These are phyloP conservation scores for Fusarium tuaranense DNA, from an alignment of 2,329 filamentous ascomycete species.

Conservation along the genomic window DNA sequence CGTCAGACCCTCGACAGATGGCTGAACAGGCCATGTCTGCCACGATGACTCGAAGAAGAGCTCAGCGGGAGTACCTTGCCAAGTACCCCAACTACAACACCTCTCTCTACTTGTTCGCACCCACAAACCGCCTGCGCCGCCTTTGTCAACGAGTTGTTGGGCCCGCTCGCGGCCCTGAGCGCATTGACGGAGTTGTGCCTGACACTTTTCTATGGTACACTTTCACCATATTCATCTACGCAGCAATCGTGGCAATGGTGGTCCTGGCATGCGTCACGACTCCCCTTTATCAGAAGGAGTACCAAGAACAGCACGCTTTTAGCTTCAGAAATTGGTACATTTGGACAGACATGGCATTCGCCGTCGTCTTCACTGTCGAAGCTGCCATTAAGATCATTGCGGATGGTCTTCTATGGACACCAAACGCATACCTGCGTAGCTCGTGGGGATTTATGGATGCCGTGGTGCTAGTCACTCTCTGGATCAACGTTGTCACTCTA, in stretches of 20 bases:
- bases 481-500: constrained; percentile 92
- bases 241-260: constrained; percentile 97
- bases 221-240: constrained; percentile 94
- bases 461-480: constrained; percentile 89
- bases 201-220: constrained; percentile 92
- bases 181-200: constrained; percentile 90
- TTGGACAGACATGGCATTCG: constrained; percentile 92
- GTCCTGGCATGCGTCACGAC: constrained; percentile 93
- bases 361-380: constrained; percentile 86
- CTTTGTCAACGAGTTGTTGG: constrained; percentile 92
- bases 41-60: constrained; percentile 83
- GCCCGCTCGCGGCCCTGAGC: constrained; percentile 86
- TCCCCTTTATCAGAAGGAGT: constrained; percentile 91
- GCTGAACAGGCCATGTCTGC: constrained; percentile 90
- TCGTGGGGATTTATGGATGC: constrained; percentile 98
- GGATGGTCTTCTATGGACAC: constrained; percentile 95
- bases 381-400: constrained; percentile 93
- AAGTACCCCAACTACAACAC: constrained; percentile 93
- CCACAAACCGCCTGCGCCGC: constrained; percentile 80
- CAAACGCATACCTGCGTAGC: constrained; percentile 95
- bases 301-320: constrained; percentile 73
- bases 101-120: constrained; percentile 87
- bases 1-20: constrained; percentile 86
- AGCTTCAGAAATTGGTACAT: constrained; percentile 89
- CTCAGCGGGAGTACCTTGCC: constrained; percentile 89